Base-by-base conservation (phyloP, 1,284 basidiomycete species). In the Agaricales sp. region DNA sequence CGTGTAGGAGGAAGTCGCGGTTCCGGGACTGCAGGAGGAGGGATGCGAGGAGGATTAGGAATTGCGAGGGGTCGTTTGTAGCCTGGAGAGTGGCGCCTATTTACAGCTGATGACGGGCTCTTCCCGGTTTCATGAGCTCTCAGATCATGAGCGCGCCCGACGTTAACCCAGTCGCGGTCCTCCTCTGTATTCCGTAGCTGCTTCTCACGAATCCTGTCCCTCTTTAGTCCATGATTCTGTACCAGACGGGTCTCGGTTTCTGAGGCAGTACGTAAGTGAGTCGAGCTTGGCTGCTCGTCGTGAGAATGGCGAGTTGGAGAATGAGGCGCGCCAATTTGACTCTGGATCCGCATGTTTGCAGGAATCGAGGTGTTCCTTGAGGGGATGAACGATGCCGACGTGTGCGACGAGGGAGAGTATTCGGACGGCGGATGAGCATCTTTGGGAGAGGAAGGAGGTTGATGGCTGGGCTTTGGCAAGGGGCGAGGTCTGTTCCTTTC, bases 401-500 rank as follows among this genome's bases (percentile, higher is more conserved):
- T 18, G 57, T 47, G 47, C 56, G 59, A 11, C 59, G 58, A 45
- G 61, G 62, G 51, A 61, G 59, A 53, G 52, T 49, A 46, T 39
- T 59, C 62, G 43, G 59, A 58, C 21, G 61, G 55, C 30, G 60
- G 57, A 45, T 23, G 47, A 6, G 48, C 44, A 11, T 46, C 48
- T 19, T 57, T 54, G 3, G 51, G 50, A 47, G 58, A 47, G 16
- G 52, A 58, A 50, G 63, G 63, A 46, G 59, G 60, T 46, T 59
- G 47, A 24, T 63, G 54, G 54, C 54, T 56, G 59, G 25, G 59
- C 53, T 69, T 56, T 20, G 58, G 44, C 21, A 67, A 66, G 20
- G 67, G 64, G 47, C 75, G 69, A 25, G 61, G 66, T 51, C 51
- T 1, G 48, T 53, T 8, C 23, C 30, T 26, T 51, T 77, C 75